These are phyloP conservation scores for Leccinum olivaceopallidum DNA, from an alignment of 768 basidiomycete genomes.

Conservation along the genomic window DNA sequence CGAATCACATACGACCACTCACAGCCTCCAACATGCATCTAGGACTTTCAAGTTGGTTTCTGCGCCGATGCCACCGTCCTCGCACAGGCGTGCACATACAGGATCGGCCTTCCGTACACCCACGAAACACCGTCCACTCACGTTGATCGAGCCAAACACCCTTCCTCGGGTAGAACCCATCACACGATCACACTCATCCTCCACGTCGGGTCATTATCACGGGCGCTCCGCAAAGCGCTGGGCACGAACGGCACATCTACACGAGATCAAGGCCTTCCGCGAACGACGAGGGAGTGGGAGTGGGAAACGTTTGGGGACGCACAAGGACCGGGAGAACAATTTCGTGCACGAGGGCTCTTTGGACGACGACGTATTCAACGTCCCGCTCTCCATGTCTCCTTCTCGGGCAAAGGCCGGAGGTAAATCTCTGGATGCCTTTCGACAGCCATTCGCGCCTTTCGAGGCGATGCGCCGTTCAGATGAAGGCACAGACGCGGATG, in stretches of 20 bases:
- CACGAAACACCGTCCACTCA: conserved; percentile 17
- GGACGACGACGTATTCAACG: conserved; percentile 23
- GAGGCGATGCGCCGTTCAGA: conserved; percentile 4
- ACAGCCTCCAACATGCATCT: not conserved
- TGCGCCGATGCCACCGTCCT: not conserved
- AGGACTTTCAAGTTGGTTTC: conserved; percentile 4
- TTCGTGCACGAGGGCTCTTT: not conserved
- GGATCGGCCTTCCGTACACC: conserved; percentile 22
- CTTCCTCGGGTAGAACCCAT: conserved; percentile 22
- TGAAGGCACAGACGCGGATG: conserved; percentile 27
- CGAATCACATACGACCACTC: not conserved
- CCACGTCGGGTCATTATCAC: conserved; percentile 12
- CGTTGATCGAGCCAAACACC: conserved; percentile 26
- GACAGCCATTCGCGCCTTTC: conserved; percentile 14
- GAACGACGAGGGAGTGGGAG: conserved; percentile 14
- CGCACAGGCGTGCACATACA: conserved; percentile 11
- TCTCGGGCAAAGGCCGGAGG: not conserved
- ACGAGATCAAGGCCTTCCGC: conserved; percentile 48
- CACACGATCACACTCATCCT: conserved; percentile 26
- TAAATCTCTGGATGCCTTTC: not conserved
- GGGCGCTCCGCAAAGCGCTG: conserved; percentile 49
- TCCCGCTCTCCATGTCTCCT: not conserved
- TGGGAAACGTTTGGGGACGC: conserved; percentile 4
- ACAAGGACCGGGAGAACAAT: conserved; percentile 17
- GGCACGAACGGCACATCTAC: conserved; percentile 68